Base-by-base conservation (phyloP, 2,329 filamentous ascomycete species). In the Talaromyces sp. region DNA sequence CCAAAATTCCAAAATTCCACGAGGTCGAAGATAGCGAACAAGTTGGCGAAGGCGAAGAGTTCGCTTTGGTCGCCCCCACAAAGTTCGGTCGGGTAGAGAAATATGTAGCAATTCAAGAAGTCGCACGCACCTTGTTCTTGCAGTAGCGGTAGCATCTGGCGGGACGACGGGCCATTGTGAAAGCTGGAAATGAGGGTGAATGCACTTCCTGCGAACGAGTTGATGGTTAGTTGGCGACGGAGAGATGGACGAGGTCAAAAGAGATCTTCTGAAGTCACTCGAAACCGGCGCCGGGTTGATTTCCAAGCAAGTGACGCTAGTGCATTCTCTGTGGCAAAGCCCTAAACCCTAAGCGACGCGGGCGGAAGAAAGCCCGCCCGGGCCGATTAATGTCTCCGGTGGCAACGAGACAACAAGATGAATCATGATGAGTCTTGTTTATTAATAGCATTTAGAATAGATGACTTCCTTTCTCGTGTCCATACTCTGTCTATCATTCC, bases 71-170 rank as follows among this genome's bases (percentile, higher is more conserved):
- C 50, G 30, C 27, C 61, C 61, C 65, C 68, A 71, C 73, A 75
- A 70, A 74, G 72, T 52, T 59, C 56, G 57, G 65, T 62, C 63
- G 60, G 63, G 59, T 36, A 54, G 23, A 52, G 23, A 53, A 53
- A 30, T 53, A 53, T 53, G 27, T 12, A 53, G 27, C 50, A 31
- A 53, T 16, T 30, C 16, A 55, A 23, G 34, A 18, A n/a, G n/a
- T 53, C 50, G 50, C 60, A 82, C 89, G 83, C 80, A 96, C 92
- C 92, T 97, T 97, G 90, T 98, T 99, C 92, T 99, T 99, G 93
- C 95, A 99, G 91, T 99, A 99, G 80, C 95, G 90, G 89, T 96
- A 99, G 87, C 95, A 99, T 87, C 95, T 91, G 79, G 95, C 95
- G 79, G 95, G 95, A 90, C 95, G 92, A 84, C 95, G 92, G 79